Evolutionary conservation across 352 stramenopile species (phyloP).

Genomic region (Phytophthora pistaciae): DNA sequence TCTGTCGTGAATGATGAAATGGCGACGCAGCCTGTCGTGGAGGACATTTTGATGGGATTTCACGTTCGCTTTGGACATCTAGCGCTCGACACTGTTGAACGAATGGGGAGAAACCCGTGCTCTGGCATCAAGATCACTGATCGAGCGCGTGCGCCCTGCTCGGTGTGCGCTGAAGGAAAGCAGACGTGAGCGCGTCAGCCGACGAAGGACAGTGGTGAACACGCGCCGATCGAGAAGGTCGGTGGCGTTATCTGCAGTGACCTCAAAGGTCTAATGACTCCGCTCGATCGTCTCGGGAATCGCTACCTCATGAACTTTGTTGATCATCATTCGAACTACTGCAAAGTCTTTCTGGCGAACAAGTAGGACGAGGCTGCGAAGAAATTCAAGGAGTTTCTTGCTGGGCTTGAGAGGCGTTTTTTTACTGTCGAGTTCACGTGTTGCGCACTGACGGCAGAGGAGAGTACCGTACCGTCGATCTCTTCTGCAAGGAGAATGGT

Average conservation of each 20-base stretch:
- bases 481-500: conserved; percentile 5
- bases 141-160: too few relatives aligned
- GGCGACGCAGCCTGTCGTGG: too few relatives aligned
- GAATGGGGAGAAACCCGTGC: too few relatives aligned
- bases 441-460: not conserved
- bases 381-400: not conserved
- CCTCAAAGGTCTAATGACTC: not conserved
- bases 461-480: not conserved
- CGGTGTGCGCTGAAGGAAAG: too few relatives aligned
- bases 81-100: too few relatives aligned
- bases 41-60: too few relatives aligned
- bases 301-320: too few relatives aligned
- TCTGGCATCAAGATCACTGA: too few relatives aligned
- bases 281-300: not conserved
- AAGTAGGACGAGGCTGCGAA: not conserved
- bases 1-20: too few relatives aligned
- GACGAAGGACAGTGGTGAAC: not conserved
- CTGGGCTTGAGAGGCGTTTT: not conserved
- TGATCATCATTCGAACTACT: conserved; percentile 1
- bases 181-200: too few relatives aligned
- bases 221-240: not conserved
- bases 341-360: not conserved
- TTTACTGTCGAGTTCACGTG: not conserved
- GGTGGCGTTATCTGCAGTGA: not conserved
- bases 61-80: too few relatives aligned